Evolutionary conservation across 441 rosid species (phyloP).

Genomic region (Populus hybrid): DNA sequence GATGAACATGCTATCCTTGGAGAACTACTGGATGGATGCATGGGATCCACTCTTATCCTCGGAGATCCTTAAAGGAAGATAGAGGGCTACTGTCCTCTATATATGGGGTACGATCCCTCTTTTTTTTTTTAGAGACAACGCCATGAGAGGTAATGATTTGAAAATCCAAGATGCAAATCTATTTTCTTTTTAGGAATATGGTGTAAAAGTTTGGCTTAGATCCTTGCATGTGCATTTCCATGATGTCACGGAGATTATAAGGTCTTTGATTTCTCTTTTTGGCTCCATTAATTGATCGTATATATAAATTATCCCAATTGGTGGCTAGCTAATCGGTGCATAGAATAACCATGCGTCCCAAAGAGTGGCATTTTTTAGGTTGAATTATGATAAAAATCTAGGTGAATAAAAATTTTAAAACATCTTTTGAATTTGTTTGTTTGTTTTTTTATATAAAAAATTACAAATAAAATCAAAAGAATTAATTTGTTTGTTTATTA

Average conservation of each 20-base stretch:
- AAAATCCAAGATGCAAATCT: conserved; percentile 17
- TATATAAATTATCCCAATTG: not conserved
- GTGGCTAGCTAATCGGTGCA: not conserved
- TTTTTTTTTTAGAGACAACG: not conserved
- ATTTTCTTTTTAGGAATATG: conserved; percentile 17
- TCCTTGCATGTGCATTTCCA: conserved; percentile 17
- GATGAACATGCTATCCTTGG: not conserved
- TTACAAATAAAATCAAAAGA: no score
- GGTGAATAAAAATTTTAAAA: not conserved
- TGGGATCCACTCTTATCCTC: conserved; percentile 7
- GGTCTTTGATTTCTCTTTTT: not conserved
- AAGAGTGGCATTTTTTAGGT: not conserved
- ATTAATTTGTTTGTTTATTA: no score
- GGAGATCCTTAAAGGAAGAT: not conserved
- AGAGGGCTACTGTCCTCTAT: not conserved
- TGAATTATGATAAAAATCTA: not conserved
- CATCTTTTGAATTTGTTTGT: no score
- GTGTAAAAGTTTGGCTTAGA: not conserved
- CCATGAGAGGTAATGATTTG: conserved; percentile 25
- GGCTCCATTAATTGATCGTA: not conserved
- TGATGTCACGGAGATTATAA: not conserved
- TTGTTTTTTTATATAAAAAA: no score
- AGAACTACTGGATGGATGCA: not conserved
- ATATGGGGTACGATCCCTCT: not conserved
- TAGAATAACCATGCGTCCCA: no score